These are phyloP conservation scores for Pythium chondricola DNA, from an alignment of 352 stramenopile genomes.

Conservation along the genomic window DNA sequence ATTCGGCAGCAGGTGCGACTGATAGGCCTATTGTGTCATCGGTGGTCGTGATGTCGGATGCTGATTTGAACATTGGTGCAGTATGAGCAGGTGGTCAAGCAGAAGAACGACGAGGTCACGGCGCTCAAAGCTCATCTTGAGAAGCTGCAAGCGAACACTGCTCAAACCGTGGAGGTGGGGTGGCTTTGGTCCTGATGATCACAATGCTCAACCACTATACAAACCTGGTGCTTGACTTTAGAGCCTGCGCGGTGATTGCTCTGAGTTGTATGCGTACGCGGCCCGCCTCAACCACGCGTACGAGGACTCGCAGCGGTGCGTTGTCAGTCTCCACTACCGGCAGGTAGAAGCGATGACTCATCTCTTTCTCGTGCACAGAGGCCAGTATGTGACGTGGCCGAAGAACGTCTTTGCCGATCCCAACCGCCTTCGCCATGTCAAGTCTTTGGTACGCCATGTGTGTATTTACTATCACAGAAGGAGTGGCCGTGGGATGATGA, in stretches of 20 bases:
- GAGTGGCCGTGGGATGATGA: neutral
- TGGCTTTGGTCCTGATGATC: neutral
- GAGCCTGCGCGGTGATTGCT: constrained; percentile 59
- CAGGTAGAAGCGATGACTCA: neutral
- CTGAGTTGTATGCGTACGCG: constrained; percentile 64
- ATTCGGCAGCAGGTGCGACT: constrained; percentile 64
- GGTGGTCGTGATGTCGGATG: too few species aligned
- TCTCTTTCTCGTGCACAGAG: neutral
- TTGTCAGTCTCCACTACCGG: neutral
- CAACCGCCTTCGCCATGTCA: constrained; percentile 60
- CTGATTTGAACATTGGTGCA: too few species aligned
- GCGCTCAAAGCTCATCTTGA: constrained; percentile 28
- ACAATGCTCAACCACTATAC: neutral
- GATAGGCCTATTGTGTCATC: too few species aligned
- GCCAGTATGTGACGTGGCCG: constrained; percentile 18
- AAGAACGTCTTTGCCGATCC: constrained; percentile 76
- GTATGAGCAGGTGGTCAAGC: constrained; percentile 60
- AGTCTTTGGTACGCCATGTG: constrained; percentile 39
- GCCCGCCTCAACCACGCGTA: constrained; percentile 27
- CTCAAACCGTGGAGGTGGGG: constrained; percentile 38
- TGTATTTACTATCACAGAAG: neutral
- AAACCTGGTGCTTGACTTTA: constrained; percentile 20
- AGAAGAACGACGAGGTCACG: constrained; percentile 40
- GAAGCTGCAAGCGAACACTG: constrained; percentile 28
- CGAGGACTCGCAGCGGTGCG: constrained; percentile 21